Evolutionary conservation across 257 asterid species (phyloP).

Genomic region (Solanum appendiculatum): DNA sequence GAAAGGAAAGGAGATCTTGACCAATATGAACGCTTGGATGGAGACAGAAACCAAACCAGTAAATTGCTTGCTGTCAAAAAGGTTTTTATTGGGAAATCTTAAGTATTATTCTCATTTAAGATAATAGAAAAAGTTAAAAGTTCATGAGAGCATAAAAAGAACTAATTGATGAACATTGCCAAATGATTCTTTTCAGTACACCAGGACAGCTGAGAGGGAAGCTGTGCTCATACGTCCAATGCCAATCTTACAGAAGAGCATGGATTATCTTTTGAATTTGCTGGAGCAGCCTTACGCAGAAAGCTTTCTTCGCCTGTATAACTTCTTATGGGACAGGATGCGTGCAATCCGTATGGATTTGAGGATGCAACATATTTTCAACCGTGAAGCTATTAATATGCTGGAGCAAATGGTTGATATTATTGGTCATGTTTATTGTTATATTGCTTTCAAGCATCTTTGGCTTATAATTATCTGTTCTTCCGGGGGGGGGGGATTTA

Average conservation of each 20-base stretch:
- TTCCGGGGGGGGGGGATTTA: neutral
- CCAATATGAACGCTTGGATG: slow-evolving; percentile 89
- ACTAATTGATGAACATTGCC: slow-evolving; percentile 9
- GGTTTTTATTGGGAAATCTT: slow-evolving; percentile 25
- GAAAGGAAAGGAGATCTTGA: slow-evolving; percentile 99
- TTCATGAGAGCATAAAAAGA: slow-evolving; percentile 1
- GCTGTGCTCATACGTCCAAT: slow-evolving; percentile 86
- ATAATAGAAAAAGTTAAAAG: neutral
- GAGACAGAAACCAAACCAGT: slow-evolving; percentile 77
- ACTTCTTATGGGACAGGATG: slow-evolving; percentile 99
- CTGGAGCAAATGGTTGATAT: slow-evolving; percentile 85
- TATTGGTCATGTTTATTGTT: neutral
- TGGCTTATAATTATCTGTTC: neutral
- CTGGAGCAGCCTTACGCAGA: slow-evolving; percentile 71
- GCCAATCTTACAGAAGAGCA: slow-evolving; percentile 80
- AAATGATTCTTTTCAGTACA: slow-evolving; percentile 56
- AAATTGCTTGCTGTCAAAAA: slow-evolving; percentile 83
- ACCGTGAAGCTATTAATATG: slow-evolving; percentile 69
- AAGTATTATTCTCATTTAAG: neutral
- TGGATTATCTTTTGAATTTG: slow-evolving; percentile 76
- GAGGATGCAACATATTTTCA: slow-evolving; percentile 98
- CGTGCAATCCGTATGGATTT: slow-evolving; percentile 97
- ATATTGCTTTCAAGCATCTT: neutral
- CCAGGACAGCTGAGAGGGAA: slow-evolving; percentile 97
- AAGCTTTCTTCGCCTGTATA: slow-evolving; percentile 77